These are phyloP conservation scores for Phytophthora palmivora DNA, from an alignment of 352 stramenopile genomes.

Conservation along the genomic window DNA sequence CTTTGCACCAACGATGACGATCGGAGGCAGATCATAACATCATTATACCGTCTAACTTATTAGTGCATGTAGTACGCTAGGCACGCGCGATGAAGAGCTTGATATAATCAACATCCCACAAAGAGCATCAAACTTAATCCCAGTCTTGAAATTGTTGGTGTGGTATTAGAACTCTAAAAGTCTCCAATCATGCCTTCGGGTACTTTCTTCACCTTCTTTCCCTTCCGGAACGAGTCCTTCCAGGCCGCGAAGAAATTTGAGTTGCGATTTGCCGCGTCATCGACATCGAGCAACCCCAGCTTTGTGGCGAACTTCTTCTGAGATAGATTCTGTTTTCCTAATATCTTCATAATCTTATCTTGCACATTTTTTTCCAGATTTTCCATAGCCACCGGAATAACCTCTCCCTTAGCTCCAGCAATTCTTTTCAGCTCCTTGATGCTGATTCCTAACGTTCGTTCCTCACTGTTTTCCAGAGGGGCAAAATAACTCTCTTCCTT, in stretches of 20 bases:
- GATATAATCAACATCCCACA: too few relatives aligned
- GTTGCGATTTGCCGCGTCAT: neutral
- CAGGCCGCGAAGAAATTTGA: neutral
- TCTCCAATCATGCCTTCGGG: conserved; percentile 3
- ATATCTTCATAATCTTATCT: neutral
- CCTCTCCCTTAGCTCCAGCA: neutral
- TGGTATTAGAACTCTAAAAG: too few relatives aligned
- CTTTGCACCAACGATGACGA: too few relatives aligned
- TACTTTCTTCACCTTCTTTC: conserved; percentile 10
- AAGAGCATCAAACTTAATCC: too few relatives aligned
- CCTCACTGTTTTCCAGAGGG: neutral
- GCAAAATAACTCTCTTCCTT: conserved; percentile 13
- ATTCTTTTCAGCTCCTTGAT: neutral
- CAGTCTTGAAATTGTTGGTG: too few relatives aligned
- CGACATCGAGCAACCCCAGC: conserved; percentile 5
- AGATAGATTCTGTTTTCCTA: neutral
- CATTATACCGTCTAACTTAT: too few relatives aligned
- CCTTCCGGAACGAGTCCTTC: neutral
- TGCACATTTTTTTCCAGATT: neutral
- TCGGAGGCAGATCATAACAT: too few relatives aligned
- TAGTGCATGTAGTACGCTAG: too few relatives aligned
- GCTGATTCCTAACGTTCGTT: conserved; percentile 3
- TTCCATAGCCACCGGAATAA: neutral
- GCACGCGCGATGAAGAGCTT: too few relatives aligned
- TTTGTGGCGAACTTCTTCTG: conserved; percentile 13